Conservation (phyloP, 1,139 yeast species). For the Yamadazyma triangularis region DNA sequence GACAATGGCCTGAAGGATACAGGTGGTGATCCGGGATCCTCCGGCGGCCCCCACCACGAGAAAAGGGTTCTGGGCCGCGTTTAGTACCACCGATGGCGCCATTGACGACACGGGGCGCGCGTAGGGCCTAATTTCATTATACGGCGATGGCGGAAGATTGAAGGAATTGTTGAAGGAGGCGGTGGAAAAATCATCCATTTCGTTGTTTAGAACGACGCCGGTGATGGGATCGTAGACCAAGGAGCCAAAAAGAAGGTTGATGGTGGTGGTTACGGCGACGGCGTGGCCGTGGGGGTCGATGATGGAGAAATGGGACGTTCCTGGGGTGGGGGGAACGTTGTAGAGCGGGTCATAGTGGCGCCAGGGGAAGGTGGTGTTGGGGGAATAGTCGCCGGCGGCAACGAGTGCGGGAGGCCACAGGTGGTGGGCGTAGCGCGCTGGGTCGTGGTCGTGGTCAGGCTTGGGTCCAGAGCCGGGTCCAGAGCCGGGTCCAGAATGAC, state of each 20-base stretch:
- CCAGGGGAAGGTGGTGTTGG: constrained; percentile 61
- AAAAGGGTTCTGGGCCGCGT: constrained; percentile 51
- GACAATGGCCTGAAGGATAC: constrained; percentile 75
- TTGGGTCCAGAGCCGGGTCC: too few species aligned
- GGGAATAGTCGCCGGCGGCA: constrained; percentile 32
- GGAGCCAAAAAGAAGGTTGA: constrained; percentile 80
- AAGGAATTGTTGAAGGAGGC: constrained; percentile 71
- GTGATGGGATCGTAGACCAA: constrained; percentile 74
- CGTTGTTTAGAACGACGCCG: constrained; percentile 80
- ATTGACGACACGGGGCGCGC: constrained; percentile 85
- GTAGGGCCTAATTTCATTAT: constrained; percentile 68
- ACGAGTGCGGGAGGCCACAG: too few species aligned
- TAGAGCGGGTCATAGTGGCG: constrained; percentile 72
- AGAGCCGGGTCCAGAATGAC: too few species aligned
- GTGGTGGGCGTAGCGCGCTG: too few species aligned
- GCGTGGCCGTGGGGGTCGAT: constrained; percentile 71
- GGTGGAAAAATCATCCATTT: constrained; percentile 94
- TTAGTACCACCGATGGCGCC: constrained; percentile 67
- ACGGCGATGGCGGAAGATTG: constrained; percentile 73
- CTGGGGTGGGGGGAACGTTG: constrained; percentile 72
- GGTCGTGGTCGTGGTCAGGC: too few species aligned
- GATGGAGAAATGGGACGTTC: constrained; percentile 82
- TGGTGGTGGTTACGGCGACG: constrained; percentile 83
- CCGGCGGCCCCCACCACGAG: constrained; percentile 92
- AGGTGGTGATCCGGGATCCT: constrained; percentile 84